Conservation (phyloP, 2,329 filamentous ascomycete genomes). For the Magnaporthales sp. region DNA sequence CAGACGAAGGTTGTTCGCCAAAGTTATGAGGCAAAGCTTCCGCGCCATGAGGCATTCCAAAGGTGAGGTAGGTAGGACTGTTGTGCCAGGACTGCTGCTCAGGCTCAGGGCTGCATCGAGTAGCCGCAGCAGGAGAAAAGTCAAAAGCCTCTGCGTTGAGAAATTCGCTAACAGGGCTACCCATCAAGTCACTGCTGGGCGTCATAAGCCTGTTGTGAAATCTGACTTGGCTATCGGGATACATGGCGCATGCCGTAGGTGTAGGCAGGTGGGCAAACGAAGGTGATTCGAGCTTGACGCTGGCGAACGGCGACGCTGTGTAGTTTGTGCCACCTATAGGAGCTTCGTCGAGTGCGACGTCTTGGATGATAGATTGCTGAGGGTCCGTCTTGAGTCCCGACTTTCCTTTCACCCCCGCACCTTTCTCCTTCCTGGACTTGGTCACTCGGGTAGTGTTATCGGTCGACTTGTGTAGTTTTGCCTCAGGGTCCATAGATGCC, state of each 20-base stretch:
- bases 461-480: slow-evolving; percentile 29
- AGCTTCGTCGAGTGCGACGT: not conserved
- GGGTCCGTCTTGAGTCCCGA: too few relatives aligned
- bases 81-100: slow-evolving; percentile 17
- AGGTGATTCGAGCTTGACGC: not conserved
- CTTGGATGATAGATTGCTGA: slow-evolving; percentile 1
- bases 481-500: slow-evolving; percentile 33
- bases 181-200: slow-evolving; percentile 39
- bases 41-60: too few relatives aligned
- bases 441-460: slow-evolving; percentile 33
- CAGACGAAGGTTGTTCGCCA: slow-evolving; percentile 28
- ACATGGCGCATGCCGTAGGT: not conserved
- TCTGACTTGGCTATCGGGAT: slow-evolving; percentile 16
- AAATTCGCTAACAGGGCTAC: slow-evolving; percentile 24
- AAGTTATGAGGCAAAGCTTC: slow-evolving; percentile 38
- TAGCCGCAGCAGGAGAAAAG: slow-evolving; percentile 8
- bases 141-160: slow-evolving; percentile 21
- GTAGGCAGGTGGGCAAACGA: not conserved
- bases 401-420: slow-evolving; percentile 22
- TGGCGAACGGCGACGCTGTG: not conserved
- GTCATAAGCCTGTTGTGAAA: slow-evolving; percentile 37
- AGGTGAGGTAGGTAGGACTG: slow-evolving; percentile 14
- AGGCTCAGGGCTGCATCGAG: slow-evolving; percentile 5
- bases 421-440: slow-evolving; percentile 33
- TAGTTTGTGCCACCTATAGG: not conserved